Percentiles rank a stretch among this genome's conserved stretches.
Conservation (phyloP, 306 rosid species). For the Quercus rubra region DNA sequence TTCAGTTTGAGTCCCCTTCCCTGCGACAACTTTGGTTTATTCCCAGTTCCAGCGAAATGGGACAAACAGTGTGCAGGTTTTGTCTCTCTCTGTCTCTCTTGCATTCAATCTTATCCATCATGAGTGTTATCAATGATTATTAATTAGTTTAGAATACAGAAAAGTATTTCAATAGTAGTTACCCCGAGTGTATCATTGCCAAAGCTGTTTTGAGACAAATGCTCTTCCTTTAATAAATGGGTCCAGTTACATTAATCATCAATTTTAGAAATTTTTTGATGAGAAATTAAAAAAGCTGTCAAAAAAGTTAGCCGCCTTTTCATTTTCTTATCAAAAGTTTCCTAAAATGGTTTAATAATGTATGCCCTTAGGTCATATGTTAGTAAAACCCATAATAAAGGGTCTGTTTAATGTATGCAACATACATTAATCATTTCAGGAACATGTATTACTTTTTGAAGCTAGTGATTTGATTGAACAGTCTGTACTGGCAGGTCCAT, state of each 20-base stretch:
- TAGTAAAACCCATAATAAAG: too few relatives aligned
- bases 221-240: neutral
- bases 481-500: neutral
- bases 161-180: neutral
- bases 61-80: constrained; percentile 82
- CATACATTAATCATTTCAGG: neutral
- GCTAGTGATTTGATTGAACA: too few relatives aligned
- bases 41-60: constrained; percentile 78
- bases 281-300: too few relatives aligned
- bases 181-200: neutral
- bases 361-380: too few relatives aligned
- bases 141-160: neutral
- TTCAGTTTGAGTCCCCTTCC: constrained; percentile 81
- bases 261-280: neutral
- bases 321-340: too few relatives aligned
- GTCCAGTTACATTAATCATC: neutral
- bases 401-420: too few relatives aligned
- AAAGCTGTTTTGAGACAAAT: neutral
- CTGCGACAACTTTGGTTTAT: constrained; percentile 84
- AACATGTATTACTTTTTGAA: neutral
- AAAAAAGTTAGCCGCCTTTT: too few relatives aligned
- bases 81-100: constrained; percentile 32
- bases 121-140: neutral
- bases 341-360: too few relatives aligned
- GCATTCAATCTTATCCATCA: neutral